phyloP scores from a whole-genome alignment of 805 yeast genomes.

The Kazachstania psychrophila region DNA sequence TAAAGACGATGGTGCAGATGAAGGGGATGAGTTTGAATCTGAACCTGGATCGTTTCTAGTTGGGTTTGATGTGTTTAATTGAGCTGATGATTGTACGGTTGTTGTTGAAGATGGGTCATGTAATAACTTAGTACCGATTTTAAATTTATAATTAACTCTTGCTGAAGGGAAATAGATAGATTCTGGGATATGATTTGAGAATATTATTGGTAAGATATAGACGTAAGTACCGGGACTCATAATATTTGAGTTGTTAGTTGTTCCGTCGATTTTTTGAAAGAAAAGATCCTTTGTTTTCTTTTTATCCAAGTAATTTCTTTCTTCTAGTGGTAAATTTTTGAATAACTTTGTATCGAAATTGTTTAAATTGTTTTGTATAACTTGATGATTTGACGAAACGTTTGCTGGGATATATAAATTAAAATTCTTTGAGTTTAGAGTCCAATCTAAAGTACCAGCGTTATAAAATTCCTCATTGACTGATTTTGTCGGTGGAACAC shows the following conservation, averaged over 20 bases:
- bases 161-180: slow-evolving; percentile 34
- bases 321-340: slow-evolving; percentile 9
- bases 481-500: slow-evolving; percentile 40
- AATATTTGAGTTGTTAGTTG: neutral
- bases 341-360: slow-evolving; percentile 14
- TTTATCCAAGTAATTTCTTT: slow-evolving; percentile 15
- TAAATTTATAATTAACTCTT: slow-evolving; percentile 16
- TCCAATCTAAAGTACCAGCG: slow-evolving; percentile 42
- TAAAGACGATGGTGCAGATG: neutral
- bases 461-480: slow-evolving; percentile 40
- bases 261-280: slow-evolving; percentile 1
- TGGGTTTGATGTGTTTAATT: too few relatives aligned
- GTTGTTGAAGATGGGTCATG: neutral
- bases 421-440: slow-evolving; percentile 33
- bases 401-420: slow-evolving; percentile 34
- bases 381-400: slow-evolving; percentile 15
- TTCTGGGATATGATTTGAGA: slow-evolving; percentile 55
- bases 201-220: slow-evolving; percentile 50
- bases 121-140: slow-evolving; percentile 9
- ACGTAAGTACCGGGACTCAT: slow-evolving; percentile 58
- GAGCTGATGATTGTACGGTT: too few relatives aligned
- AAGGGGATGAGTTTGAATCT: neutral
- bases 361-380: slow-evolving; percentile 18
- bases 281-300: slow-evolving; percentile 10
- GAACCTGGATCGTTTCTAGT: too few relatives aligned